phyloP scores from a whole-genome alignment of 176 grass and related monocot species.

The Lolium multiflorum region DNA sequence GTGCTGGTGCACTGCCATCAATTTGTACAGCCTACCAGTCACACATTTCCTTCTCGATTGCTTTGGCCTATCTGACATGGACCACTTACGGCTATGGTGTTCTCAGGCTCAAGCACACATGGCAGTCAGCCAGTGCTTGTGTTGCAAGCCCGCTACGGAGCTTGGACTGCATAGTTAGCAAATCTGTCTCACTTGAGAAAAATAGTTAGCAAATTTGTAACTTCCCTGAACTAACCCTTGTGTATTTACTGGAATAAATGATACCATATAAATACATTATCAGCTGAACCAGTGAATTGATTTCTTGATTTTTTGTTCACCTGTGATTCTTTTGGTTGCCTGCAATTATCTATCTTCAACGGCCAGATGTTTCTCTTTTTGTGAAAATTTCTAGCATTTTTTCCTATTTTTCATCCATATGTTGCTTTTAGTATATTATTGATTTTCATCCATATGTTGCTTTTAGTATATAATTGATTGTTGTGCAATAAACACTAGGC shows the following conservation, averaged over 20 bases:
- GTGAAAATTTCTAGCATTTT: neutral
- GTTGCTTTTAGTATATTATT: neutral
- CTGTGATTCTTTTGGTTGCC: neutral
- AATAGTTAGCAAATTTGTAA: slow-evolving; percentile 12
- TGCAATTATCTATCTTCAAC: neutral
- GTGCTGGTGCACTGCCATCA: neutral
- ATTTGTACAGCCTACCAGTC: neutral
- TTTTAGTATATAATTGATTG: neutral
- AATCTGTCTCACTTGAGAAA: neutral
- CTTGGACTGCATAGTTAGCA: slow-evolving; percentile 3
- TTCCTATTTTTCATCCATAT: neutral
- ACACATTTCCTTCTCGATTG: neutral
- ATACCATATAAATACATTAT: slow-evolving; percentile 3
- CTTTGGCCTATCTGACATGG: neutral
- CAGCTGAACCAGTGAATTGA: neutral
- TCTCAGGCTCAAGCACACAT: neutral
- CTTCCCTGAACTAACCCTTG: neutral
- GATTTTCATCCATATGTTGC: neutral
- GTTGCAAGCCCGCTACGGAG: neutral
- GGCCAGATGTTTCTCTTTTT: neutral
- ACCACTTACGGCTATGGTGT: neutral
- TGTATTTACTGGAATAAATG: neutral
- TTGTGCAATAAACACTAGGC: neutral
- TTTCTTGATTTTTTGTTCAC: neutral
- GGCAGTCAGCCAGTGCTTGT: slow-evolving; percentile 9